These are phyloP conservation scores for Eremochloa ophiuroides DNA, from an alignment of 176 grass and related monocot genomes.

Conservation along the genomic window DNA sequence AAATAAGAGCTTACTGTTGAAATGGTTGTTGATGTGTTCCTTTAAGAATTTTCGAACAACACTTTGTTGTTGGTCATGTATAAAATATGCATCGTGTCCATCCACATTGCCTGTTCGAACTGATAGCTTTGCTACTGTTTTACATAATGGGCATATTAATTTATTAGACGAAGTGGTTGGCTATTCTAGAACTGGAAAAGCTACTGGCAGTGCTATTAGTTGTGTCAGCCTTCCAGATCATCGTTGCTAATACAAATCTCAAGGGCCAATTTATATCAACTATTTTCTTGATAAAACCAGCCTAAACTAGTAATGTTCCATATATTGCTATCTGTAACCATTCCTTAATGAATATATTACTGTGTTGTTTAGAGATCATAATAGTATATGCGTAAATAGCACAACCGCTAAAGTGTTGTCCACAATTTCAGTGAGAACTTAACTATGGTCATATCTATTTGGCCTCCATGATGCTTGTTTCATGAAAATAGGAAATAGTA, in stretches of 20 bases:
- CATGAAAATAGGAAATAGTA: not conserved
- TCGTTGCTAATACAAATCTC: not conserved
- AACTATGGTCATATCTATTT: not conserved
- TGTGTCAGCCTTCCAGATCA: not conserved
- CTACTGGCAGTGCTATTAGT: not conserved
- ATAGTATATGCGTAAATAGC: not conserved
- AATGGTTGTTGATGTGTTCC: not conserved
- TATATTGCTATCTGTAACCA: not conserved
- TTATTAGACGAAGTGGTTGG: not conserved
- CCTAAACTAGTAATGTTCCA: not conserved
- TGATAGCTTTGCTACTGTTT: not conserved
- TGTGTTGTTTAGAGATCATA: not conserved
- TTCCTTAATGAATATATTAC: not conserved
- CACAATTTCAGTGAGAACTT: not conserved
- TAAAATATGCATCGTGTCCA: not conserved
- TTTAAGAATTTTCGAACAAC: not conserved
- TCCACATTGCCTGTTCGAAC: not conserved
- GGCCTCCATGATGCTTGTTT: not conserved
- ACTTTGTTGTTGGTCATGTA: not conserved
- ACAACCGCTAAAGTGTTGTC: conserved; percentile 2
- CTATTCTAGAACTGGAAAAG: conserved; percentile 5
- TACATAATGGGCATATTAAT: not conserved
- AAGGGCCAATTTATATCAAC: not conserved
- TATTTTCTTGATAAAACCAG: not conserved
- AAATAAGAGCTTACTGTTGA: not conserved